A percentile compares a stretch with the other conserved stretches of the same genome.
These are phyloP conservation scores for Cucurbita pepo DNA, from an alignment of 306 rosid species.

Conservation along the genomic window DNA sequence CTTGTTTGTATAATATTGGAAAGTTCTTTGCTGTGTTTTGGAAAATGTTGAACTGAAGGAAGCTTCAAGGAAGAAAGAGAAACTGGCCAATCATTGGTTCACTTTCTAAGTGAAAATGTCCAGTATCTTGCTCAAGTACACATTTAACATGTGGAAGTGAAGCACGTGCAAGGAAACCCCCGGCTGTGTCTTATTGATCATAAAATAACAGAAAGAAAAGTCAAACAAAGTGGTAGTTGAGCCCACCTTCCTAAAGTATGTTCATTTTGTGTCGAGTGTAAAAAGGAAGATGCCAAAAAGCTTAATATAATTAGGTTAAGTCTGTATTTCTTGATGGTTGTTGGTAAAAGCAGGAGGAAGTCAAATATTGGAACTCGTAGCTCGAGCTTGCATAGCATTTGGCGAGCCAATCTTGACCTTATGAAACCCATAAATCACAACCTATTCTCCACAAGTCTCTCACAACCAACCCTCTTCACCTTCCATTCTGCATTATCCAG, in stretches of 20 bases:
- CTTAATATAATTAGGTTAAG: not conserved
- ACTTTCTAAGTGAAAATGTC: not conserved
- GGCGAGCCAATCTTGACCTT: conserved; percentile 3
- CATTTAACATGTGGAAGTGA: not conserved
- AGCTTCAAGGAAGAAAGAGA: not conserved
- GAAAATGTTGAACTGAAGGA: not conserved
- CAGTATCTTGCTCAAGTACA: not conserved
- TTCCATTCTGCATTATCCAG: not conserved
- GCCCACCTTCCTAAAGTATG: not conserved
- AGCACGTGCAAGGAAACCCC: conserved; percentile 1
- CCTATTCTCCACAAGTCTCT: not conserved
- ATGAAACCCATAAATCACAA: not conserved
- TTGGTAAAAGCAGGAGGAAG: not conserved
- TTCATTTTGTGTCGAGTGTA: not conserved
- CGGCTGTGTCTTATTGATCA: not conserved
- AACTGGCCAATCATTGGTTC: not conserved
- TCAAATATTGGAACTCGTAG: not conserved
- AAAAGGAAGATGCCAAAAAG: not conserved
- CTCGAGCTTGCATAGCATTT: not conserved
- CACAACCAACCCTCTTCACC: not conserved
- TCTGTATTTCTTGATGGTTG: not conserved
- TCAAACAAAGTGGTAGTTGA: not conserved
- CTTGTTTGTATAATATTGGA: not conserved
- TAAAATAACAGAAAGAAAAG: not conserved
- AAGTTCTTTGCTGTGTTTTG: not conserved